A percentile compares a stretch with the other conserved stretches of the same genome.
These are phyloP conservation scores for Candida pseudoglaebosa DNA, from an alignment of 805 yeast species.

Conservation along the genomic window DNA sequence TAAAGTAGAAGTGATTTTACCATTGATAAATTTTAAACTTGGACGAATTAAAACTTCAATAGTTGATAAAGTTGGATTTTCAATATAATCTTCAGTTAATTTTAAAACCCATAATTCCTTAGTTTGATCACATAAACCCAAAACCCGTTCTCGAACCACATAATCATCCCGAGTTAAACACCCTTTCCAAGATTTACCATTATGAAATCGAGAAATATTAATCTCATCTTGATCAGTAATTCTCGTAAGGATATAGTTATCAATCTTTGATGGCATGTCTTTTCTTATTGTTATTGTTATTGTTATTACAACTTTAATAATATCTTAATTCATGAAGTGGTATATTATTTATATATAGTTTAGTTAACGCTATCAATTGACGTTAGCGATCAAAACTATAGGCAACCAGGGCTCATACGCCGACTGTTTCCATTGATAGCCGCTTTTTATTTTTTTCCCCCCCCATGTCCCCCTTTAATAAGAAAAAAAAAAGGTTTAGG, in stretches of 20 bases:
- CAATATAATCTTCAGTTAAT: constrained; percentile 12
- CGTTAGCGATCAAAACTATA: neutral
- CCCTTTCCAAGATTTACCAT: constrained; percentile 35
- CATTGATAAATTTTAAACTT: constrained; percentile 20
- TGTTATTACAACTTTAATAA: too few relatives aligned
- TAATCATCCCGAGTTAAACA: constrained; percentile 30
- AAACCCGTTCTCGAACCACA: constrained; percentile 27
- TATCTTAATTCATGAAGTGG: too few relatives aligned
- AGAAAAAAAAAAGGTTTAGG: neutral
- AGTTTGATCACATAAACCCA: constrained; percentile 15
- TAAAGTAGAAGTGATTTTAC: constrained; percentile 6
- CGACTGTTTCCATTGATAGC: neutral
- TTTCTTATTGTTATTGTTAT: neutral
- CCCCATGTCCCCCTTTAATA: too few relatives aligned
- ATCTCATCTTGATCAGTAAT: constrained; percentile 22
- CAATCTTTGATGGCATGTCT: neutral
- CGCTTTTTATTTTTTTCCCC: too few relatives aligned
- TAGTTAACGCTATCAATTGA: neutral
- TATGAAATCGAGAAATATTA: constrained; percentile 31
- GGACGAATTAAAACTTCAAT: constrained; percentile 32
- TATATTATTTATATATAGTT: too few relatives aligned
- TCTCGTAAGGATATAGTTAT: neutral
- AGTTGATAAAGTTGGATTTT: constrained; percentile 23
- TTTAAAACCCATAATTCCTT: constrained; percentile 11
- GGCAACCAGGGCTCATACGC: neutral